A percentile compares a stretch with the other conserved stretches of the same genome.
These are phyloP conservation scores for Claviceps africana DNA, from an alignment of 2,329 filamentous ascomycete genomes.

Conservation along the genomic window DNA sequence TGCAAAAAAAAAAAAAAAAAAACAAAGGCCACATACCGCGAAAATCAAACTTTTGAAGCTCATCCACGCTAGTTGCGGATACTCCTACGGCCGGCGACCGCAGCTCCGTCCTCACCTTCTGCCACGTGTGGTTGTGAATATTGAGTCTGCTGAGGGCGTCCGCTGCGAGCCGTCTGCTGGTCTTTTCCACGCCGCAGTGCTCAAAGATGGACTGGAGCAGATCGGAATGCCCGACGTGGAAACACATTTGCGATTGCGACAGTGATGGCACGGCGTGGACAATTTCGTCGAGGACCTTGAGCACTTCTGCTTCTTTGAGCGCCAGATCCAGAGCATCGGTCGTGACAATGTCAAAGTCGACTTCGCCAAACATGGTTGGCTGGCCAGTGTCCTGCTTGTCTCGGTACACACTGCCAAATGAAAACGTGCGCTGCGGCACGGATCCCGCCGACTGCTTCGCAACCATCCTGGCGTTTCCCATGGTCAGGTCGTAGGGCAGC, in stretches of 20 bases:
- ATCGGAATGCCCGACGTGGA: conserved; percentile 79
- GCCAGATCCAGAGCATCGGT: conserved; percentile 67
- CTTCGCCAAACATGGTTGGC: conserved; percentile 71
- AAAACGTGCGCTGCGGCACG: conserved; percentile 61
- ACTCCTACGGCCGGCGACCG: conserved; percentile 70
- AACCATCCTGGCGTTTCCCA: conserved; percentile 75
- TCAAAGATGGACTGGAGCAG: conserved; percentile 81
- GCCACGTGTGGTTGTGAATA: conserved; percentile 65
- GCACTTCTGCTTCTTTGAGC: conserved; percentile 80
- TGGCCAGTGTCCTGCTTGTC: conserved; percentile 67
- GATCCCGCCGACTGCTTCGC: conserved; percentile 52
- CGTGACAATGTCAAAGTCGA: conserved; percentile 94
- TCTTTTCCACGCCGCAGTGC: conserved; percentile 62
- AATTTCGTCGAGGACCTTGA: conserved; percentile 91
- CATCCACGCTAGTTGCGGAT: conserved; percentile 79
- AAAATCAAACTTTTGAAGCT: conserved; percentile 84
- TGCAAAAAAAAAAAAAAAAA: neutral
- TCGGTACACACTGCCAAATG: conserved; percentile 79
- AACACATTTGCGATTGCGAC: conserved; percentile 61
- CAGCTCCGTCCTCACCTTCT: conserved; percentile 68
- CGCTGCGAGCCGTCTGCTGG: conserved; percentile 58
- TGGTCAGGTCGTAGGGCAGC: conserved; percentile 82
- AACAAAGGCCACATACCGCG: conserved; percentile 37
- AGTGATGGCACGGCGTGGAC: conserved; percentile 67
- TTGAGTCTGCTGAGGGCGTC: conserved; percentile 80